A percentile compares a stretch with the other conserved stretches of the same genome.
These are phyloP conservation scores for Penicillium sp. DNA, from an alignment of 2,329 filamentous ascomycete species.

Conservation along the genomic window DNA sequence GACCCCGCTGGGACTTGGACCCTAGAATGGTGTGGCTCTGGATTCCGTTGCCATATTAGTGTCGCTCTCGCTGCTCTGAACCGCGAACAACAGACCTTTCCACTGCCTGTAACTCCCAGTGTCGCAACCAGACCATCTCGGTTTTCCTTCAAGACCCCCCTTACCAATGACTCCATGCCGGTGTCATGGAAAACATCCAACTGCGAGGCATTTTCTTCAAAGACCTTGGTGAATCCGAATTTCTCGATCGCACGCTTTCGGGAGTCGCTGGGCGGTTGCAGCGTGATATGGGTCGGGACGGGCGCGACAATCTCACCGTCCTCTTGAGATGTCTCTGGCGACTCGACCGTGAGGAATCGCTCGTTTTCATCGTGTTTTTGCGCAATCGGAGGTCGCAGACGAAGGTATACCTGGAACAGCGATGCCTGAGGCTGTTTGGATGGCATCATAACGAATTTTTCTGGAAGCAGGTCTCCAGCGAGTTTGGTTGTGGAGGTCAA, in stretches of 20 bases:
- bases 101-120: conserved; percentile 88
- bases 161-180: conserved; percentile 67
- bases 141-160: conserved; percentile 77
- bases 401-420: conserved; percentile 88
- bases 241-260: conserved; percentile 84
- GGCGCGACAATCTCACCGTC: conserved; percentile 22
- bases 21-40: conserved; percentile 96
- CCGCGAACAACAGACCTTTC: conserved; percentile 64
- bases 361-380: conserved; percentile 45
- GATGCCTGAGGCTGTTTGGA: conserved; percentile 51
- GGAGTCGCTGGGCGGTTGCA: conserved; percentile 76
- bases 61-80: background rate
- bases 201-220: conserved; percentile 80
- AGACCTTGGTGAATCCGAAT: conserved; percentile 91
- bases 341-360: conserved; percentile 75
- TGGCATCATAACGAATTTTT: conserved; percentile 16
- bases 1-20: conserved; percentile 75
- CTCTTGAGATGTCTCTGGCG: conserved; percentile 38
- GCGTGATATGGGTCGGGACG: conserved; percentile 63
- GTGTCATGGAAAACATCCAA: conserved; percentile 81
- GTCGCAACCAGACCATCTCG: conserved; percentile 88
- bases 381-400: conserved; percentile 64
- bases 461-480: conserved; percentile 1
- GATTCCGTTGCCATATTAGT: conserved; percentile 5
- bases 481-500: conserved; percentile 8